Base-by-base conservation (phyloP, 345 rosid genomes). In the Carallia brachiata region DNA sequence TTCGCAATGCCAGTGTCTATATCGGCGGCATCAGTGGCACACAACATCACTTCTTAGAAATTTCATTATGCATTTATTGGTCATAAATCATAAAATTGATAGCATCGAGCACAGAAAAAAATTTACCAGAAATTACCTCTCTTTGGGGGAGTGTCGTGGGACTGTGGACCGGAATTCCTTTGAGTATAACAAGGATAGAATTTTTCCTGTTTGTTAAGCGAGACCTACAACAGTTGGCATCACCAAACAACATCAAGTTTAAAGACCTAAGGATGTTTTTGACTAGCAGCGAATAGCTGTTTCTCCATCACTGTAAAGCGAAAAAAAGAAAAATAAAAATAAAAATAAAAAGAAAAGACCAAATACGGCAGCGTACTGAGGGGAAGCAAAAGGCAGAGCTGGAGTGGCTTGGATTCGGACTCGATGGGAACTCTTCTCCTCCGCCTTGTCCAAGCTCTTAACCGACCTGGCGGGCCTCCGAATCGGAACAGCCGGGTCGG, bases 1-100 rank as follows among this genome's bases (percentile, higher is more conserved):
- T 90, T 91, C 37, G 99, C 99, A 67, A 95, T 95, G 57, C 99
- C 99, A 1, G 99, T 95, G 82, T 95, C 99, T 95, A 77, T 78
- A 86, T 31, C 67, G 18, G 48, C 39, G 12, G 52, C 62, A 70
- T 50, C 44, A 61, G 48, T 23, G 8, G 66, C 28, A 58, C 68
- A 75, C 18, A 36, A 23, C 68, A 36, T 44, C 58, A 56, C 61
- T 73, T 18, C 63, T 48, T 65, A 73, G 57, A 52, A 47, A 75
- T 9, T 4, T 44, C 5, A 44, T 44, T 3, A 13, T 2, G 50
- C 50, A 12, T 44, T 40, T 44, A 44, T 44, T 44, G 50, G 50
- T 44, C 17, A 44, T 44, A 44, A 44, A 44, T 44, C 17, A 44
- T 44, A 44, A 44, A 44, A 44, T 44, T 12, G 17, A 44, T 15